Percentiles rank a stretch among this genome's conserved stretches.
phyloP scores from a whole-genome alignment of 495 filamentous ascomycete species.

The Hyaloscypha variabilis region DNA sequence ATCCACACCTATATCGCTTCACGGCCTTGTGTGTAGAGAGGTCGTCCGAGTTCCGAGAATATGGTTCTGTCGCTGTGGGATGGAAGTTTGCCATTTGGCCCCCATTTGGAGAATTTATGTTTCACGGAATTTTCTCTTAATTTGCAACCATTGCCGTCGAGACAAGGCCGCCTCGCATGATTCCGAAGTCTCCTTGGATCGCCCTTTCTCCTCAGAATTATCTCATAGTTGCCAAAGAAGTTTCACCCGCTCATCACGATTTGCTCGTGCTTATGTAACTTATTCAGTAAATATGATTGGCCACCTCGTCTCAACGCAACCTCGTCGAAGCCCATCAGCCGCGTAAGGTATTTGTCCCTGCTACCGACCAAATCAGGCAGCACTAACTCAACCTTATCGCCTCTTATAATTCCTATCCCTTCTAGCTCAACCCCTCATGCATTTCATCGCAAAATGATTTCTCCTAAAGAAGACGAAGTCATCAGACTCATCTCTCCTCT shows the following conservation, averaged over 20 bases:
- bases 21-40: neutral
- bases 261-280: slow-evolving; percentile 2
- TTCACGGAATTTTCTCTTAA: no score
- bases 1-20: neutral
- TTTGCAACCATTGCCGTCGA: neutral
- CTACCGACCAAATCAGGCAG: neutral
- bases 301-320: neutral
- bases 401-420: no score
- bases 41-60: no score
- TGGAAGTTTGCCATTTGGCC: no score
- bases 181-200: neutral
- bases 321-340: neutral
- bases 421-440: no score
- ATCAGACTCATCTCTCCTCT: slow-evolving; percentile 14
- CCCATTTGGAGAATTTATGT: no score
- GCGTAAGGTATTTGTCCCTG: neutral
- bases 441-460: neutral
- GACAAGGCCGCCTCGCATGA: neutral
- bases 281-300: neutral
- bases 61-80: slow-evolving; percentile 15
- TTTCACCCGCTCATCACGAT: no score
- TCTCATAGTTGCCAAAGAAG: no score
- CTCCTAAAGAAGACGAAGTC: slow-evolving; percentile 11
- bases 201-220: no score
- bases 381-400: neutral